Percentiles rank a stretch among this genome's conserved stretches.
These are phyloP conservation scores for Coemansia sp. DNA, from an alignment of 192 early-diverging fungal genomes.

Conservation along the genomic window DNA sequence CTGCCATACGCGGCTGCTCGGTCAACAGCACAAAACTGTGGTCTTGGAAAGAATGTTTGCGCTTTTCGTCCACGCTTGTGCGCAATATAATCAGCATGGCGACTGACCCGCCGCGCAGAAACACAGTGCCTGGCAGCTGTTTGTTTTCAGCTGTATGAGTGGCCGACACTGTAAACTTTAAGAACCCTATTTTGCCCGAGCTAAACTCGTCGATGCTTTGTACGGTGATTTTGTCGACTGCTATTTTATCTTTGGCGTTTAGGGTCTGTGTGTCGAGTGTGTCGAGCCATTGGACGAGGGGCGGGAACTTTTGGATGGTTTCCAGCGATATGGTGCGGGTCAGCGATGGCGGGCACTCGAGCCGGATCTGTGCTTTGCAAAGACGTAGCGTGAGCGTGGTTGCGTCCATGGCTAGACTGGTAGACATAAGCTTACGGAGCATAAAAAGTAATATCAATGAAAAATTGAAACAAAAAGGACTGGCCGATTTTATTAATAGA, in stretches of 20 bases:
- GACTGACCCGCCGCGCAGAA: conserved; percentile 78
- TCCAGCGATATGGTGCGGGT: background rate
- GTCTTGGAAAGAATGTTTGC: conserved; percentile 23
- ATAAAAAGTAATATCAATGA: background rate
- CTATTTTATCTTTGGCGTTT: conserved; percentile 17
- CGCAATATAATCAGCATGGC: conserved; percentile 68
- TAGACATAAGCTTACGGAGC: background rate
- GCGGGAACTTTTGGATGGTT: conserved; percentile 30
- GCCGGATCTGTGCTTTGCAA: conserved; percentile 1
- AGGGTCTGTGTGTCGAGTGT: conserved; percentile 13
- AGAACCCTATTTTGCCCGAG: conserved; percentile 66
- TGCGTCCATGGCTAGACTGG: background rate
- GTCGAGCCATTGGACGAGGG: conserved; percentile 32
- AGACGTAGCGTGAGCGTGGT: conserved; percentile 5
- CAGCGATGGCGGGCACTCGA: conserved; percentile 18
- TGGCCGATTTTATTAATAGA: background rate
- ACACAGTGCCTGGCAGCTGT: conserved; percentile 70
- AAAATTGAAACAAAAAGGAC: background rate
- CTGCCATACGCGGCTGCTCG: conserved; percentile 71
- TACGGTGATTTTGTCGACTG: conserved; percentile 58
- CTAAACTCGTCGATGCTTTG: conserved; percentile 75
- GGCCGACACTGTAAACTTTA: conserved; percentile 68
- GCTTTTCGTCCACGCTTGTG: background rate
- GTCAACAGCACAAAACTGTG: conserved; percentile 63
- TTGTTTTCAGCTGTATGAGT: conserved; percentile 49